Evolutionary conservation across 139 green algal genomes (phyloP).

Genomic region (Raphidocelis subcapitata): DNA sequence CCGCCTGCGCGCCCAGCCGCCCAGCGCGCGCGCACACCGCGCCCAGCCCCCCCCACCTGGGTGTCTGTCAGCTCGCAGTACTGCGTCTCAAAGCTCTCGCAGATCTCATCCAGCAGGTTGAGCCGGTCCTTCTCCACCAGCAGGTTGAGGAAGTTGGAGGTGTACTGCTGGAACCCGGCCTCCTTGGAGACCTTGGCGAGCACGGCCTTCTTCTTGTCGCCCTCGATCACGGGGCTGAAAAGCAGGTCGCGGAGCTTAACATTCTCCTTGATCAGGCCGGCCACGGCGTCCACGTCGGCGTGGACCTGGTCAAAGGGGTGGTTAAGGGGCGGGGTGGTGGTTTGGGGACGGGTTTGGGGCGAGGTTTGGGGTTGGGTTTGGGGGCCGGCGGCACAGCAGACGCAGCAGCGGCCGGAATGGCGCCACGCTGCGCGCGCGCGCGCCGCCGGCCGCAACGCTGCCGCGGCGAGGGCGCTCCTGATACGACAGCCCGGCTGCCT

Average conservation of each 20-base stretch:
- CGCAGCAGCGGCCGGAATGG: too few relatives aligned
- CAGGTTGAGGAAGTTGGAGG: conserved; percentile 92
- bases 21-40: too few relatives aligned
- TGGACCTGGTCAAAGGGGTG: conserved; percentile 74
- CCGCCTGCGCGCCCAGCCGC: too few relatives aligned
- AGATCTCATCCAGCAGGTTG: conserved; percentile 77
- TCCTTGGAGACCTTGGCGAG: conserved; percentile 80
- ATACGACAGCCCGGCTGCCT: too few relatives aligned
- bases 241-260: conserved; percentile 75
- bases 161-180: conserved; percentile 64
- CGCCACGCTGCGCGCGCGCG: too few relatives aligned
- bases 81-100: conserved; percentile 81
- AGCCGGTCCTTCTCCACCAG: conserved; percentile 89
- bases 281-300: conserved; percentile 66
- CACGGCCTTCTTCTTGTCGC: conserved; percentile 86
- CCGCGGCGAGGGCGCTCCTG: too few relatives aligned
- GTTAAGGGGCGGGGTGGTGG: too few relatives aligned
- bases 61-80: conserved; percentile 97
- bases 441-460: too few relatives aligned
- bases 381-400: too few relatives aligned
- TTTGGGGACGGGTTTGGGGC: too few relatives aligned
- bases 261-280: conserved; percentile 61
- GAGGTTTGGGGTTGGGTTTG: too few relatives aligned
- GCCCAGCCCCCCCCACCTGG: conserved; percentile 36
- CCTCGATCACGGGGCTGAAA: conserved; percentile 73